Percentiles rank a stretch among this genome's conserved stretches.
Evolutionary conservation across 192 early-diverging fungal genomes (phyloP).

Genomic region (Entomortierella beljakovae): DNA sequence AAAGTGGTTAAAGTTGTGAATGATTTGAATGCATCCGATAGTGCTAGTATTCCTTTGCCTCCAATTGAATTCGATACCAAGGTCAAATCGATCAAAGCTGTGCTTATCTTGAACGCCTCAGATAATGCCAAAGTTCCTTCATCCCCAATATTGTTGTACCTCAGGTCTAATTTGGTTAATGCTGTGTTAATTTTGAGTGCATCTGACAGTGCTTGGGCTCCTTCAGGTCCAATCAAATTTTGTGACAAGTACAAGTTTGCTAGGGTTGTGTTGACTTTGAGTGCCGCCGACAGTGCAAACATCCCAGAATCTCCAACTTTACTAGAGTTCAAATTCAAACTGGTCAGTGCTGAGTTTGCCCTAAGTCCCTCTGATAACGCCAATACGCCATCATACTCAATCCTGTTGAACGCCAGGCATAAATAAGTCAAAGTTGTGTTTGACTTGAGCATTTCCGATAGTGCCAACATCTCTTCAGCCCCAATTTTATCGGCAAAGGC

Average conservation of each 20-base stretch:
- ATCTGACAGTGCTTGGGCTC: background rate
- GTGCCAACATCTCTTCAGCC: background rate
- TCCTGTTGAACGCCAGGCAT: too few relatives aligned
- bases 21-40: too few relatives aligned
- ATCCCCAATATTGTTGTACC: background rate
- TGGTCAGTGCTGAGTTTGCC: background rate
- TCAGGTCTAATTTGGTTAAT: background rate
- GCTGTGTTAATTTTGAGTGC: slow-evolving; percentile 1
- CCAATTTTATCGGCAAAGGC: background rate
- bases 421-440: too few relatives aligned
- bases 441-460: background rate
- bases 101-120: too few relatives aligned
- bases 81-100: too few relatives aligned
- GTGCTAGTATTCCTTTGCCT: too few relatives aligned
- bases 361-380: too few relatives aligned
- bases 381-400: too few relatives aligned
- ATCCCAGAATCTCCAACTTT: background rate
- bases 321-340: background rate
- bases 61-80: too few relatives aligned
- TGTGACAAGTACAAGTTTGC: too few relatives aligned
- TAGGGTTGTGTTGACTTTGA: too few relatives aligned
- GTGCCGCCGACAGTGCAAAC: background rate
- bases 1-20: too few relatives aligned
- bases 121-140: background rate
- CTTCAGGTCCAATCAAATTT: background rate